A percentile compares a stretch with the other conserved stretches of the same genome.
These are phyloP conservation scores for Lactarius quietus DNA, from an alignment of 768 basidiomycete species.

Conservation along the genomic window DNA sequence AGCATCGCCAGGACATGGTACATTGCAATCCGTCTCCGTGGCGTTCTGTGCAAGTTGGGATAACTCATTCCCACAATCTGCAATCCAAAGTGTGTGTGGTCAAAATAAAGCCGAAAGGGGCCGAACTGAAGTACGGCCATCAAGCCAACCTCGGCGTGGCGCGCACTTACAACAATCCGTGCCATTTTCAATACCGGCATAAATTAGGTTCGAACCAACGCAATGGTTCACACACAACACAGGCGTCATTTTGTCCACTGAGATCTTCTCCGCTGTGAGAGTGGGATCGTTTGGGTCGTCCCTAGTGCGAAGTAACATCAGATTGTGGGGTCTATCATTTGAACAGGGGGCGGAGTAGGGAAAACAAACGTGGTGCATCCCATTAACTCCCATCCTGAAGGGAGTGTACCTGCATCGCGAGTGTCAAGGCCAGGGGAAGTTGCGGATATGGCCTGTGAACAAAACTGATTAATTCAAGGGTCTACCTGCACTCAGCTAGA, in stretches of 20 bases:
- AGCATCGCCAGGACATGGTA: background rate
- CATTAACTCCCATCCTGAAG: background rate
- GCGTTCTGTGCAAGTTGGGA: background rate
- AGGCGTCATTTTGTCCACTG: fast-evolving
- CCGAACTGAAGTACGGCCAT: background rate
- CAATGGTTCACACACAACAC: background rate
- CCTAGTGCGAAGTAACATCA: background rate
- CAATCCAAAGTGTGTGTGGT: background rate
- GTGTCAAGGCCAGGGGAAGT: background rate
- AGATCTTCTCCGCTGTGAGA: background rate
- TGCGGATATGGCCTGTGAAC: background rate
- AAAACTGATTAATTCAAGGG: background rate
- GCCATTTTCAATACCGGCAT: background rate
- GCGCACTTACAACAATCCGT: background rate
- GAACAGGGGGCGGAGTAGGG: background rate
- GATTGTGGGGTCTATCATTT: background rate
- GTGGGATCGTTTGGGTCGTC: background rate
- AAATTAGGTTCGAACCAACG: background rate
- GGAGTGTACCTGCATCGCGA: background rate
- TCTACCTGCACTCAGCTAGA: background rate
- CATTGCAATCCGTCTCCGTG: background rate
- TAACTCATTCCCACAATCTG: background rate
- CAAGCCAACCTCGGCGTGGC: background rate
- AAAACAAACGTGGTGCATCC: background rate
- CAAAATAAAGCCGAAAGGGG: background rate